These are phyloP conservation scores for Solanum arcanum DNA, from an alignment of 257 asterid species.

Conservation along the genomic window DNA sequence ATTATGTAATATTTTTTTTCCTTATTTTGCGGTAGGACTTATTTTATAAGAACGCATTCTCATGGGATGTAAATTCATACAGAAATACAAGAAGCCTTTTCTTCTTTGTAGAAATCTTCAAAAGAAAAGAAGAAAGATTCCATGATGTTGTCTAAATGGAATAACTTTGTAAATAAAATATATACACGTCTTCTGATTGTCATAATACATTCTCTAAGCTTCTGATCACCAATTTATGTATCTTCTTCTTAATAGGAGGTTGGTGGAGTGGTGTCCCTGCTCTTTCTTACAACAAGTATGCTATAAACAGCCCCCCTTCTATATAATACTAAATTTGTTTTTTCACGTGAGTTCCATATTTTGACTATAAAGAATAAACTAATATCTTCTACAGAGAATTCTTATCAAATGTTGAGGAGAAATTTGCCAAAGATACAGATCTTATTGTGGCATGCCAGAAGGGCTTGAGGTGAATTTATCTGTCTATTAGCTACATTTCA, in stretches of 20 bases:
- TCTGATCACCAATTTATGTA: neutral
- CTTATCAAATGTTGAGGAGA: constrained; percentile 55
- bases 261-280: constrained; percentile 99
- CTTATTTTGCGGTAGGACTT: neutral
- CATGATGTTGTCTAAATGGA: neutral
- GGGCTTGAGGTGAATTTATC: constrained; percentile 72
- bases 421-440: constrained; percentile 70
- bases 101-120: neutral
- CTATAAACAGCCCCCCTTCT: neutral
- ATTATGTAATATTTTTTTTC: neutral
- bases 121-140: neutral
- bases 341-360: neutral
- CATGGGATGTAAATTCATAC: neutral
- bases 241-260: constrained; percentile 46
- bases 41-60: neutral
- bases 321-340: neutral
- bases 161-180: neutral
- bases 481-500: neutral
- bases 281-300: constrained; percentile 56
- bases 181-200: neutral
- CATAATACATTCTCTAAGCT: neutral
- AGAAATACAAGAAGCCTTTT: neutral
- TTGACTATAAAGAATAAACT: neutral
- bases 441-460: constrained; percentile 92
- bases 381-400: constrained; percentile 40